Base-by-base conservation (phyloP, 2,329 filamentous ascomycete genomes). In the Lachnellula cervina region DNA sequence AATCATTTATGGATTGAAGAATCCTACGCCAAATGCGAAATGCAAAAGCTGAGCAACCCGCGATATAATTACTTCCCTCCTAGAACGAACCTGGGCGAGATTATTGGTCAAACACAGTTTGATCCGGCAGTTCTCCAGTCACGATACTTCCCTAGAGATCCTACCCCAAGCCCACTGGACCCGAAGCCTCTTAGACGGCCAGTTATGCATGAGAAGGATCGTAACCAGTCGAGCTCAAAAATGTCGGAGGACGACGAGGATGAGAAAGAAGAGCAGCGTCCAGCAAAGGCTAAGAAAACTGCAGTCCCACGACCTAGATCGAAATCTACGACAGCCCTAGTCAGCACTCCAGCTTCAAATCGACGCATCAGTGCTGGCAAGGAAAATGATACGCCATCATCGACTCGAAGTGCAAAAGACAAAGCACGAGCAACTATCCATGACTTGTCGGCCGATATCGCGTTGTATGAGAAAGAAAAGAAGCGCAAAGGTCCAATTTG, bases 1-100 rank as follows among this genome's bases (percentile, higher is more conserved):
- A 99, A 97, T 70, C 94, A 99, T 69, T 79, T 99, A 0, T 99
- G 94, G 94, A 80, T 99, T 46, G 94, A 99, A 71, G 94, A 99
- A 68, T 95, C 91, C 72, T 99, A 97, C 68, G 90, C 93, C 1
- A 90, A 88, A 69, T 96, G 91, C 75, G 81, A 88, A 67, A 76
- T 87, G 56, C 87, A 90, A 69, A 82, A 83, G 0, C 74, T 92
- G 21, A 87, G 88, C 4, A 82, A 89, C 51, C 77, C 81, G 8
- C 86, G 87, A 60, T 99, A 96, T 69, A 90, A 82, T 0, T 86
- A 91, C 68, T 99, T 97, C 63, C 94, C 94, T 16, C 80, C 81
- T 11, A 82, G 91, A 55, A 97, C 93, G 2, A 97, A 99, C 69
- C 79, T 99, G 5, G 89, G 91, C 51, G 94, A 97, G 71, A 83